A percentile compares a stretch with the other conserved stretches of the same genome.
These are phyloP conservation scores for Mercurialis annua DNA, from an alignment of 345 rosid species.

Conservation along the genomic window DNA sequence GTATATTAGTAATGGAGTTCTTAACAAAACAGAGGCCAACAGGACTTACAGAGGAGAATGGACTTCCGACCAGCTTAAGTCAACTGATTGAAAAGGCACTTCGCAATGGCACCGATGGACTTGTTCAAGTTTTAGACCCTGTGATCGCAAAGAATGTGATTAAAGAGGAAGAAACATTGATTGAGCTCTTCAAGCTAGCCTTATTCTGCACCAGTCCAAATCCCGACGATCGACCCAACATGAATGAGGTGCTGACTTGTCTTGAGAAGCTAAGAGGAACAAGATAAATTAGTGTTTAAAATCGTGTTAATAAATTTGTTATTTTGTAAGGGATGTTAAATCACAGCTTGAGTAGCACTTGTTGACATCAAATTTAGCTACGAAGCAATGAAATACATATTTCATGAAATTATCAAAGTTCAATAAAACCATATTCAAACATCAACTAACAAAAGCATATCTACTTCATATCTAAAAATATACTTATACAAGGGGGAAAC, in stretches of 20 bases:
- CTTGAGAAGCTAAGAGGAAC: constrained; percentile 42
- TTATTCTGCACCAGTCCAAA: constrained; percentile 52
- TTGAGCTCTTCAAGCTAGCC: constrained; percentile 46
- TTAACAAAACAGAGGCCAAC: constrained; percentile 77
- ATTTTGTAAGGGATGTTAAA: background rate
- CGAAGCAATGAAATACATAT: too few relatives aligned
- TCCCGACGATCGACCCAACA: constrained; percentile 62
- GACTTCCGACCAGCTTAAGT: constrained; percentile 44
- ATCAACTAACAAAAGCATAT: too few relatives aligned
- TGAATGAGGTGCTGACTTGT: constrained; percentile 52
- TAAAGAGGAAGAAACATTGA: constrained; percentile 27
- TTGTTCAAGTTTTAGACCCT: constrained; percentile 49
- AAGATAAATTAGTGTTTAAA: background rate
- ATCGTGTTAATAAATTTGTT: background rate
- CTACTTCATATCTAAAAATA: too few relatives aligned
- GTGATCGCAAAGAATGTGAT: constrained; percentile 20
- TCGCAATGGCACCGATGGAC: constrained; percentile 34
- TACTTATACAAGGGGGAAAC: too few relatives aligned
- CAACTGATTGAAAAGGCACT: constrained; percentile 52
- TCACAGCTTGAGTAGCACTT: background rate
- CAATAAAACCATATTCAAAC: too few relatives aligned
- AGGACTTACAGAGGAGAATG: constrained; percentile 43
- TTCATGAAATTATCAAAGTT: too few relatives aligned
- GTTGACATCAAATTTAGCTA: background rate
- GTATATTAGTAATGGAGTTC: constrained; percentile 67